phyloP scores from a whole-genome alignment of 2,329 filamentous ascomycete species.

The Xylaria sp. region DNA sequence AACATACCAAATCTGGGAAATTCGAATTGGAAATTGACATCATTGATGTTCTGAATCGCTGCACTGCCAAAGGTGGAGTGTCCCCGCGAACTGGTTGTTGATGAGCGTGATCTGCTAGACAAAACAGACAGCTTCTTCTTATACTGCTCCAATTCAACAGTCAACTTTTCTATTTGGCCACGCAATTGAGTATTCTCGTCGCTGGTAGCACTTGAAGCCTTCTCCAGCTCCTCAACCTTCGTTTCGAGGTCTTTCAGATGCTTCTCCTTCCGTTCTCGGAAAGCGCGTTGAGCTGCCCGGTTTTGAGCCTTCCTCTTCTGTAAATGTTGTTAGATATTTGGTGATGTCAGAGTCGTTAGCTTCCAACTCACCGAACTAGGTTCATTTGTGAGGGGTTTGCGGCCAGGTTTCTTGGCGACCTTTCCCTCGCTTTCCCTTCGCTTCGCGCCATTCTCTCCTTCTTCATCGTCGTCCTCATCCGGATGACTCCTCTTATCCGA shows the following conservation, averaged over 20 bases:
- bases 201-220: constrained; percentile 82
- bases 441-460: constrained; percentile 64
- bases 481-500: constrained; percentile 78
- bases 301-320: constrained; percentile 98
- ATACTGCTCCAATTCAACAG: constrained; percentile 86
- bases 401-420: constrained; percentile 91
- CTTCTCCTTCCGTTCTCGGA: constrained; percentile 94
- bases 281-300: constrained; percentile 88
- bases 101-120: constrained; percentile 46
- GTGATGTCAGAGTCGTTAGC: constrained; percentile 31
- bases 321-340: constrained; percentile 41
- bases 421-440: constrained; percentile 86
- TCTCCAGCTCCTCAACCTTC: constrained; percentile 80
- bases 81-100: constrained; percentile 54
- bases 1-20: constrained; percentile 93
- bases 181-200: constrained; percentile 87
- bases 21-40: constrained; percentile 92
- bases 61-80: constrained; percentile 55
- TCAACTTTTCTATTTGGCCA: constrained; percentile 88
- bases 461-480: constrained; percentile 75
- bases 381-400: constrained; percentile 94
- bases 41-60: constrained; percentile 69
- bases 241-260: constrained; percentile 86
- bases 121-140: constrained; percentile 81
- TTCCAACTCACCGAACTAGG: constrained; percentile 84